Percentiles rank a stretch among this genome's conserved stretches.
Evolutionary conservation across 2,329 filamentous ascomycete species (phyloP).

Genomic region (Diaporthe sp.): DNA sequence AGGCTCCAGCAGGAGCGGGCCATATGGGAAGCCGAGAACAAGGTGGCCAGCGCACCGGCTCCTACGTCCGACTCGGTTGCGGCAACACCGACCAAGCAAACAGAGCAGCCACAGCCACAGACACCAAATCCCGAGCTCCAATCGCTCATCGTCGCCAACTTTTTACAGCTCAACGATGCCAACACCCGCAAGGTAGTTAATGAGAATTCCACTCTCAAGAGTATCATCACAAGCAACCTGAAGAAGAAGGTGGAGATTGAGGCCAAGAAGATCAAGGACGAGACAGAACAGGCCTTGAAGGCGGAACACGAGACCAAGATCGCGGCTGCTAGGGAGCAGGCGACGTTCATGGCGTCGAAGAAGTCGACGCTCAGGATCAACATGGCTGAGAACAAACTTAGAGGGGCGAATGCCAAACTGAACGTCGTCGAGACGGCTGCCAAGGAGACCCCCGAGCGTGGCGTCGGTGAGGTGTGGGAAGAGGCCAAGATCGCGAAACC

Average conservation of each 20-base stretch:
- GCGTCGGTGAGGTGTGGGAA: conserved; percentile 90
- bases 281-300: conserved; percentile 63
- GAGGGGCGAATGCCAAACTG: conserved; percentile 77
- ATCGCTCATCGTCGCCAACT: conserved; percentile 53
- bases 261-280: conserved; percentile 71
- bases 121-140: conserved; percentile 54
- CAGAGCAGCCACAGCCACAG: conserved; percentile 48
- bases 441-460: conserved; percentile 85
- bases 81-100: conserved; percentile 57
- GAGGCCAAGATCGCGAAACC: conserved; percentile 79
- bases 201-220: conserved; percentile 70
- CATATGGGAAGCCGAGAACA: conserved; percentile 71
- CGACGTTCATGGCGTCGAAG: conserved; percentile 80
- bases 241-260: conserved; percentile 79
- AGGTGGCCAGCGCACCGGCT: conserved; percentile 41
- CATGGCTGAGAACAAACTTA: conserved; percentile 80
- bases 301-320: conserved; percentile 68
- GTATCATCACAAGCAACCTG: conserved; percentile 72
- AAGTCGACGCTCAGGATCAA: conserved; percentile 82
- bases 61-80: conserved; percentile 39
- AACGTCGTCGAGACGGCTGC: conserved; percentile 85
- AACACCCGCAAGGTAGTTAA: conserved; percentile 70
- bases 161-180: conserved; percentile 66
- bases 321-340: conserved; percentile 70
- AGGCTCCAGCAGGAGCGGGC: conserved; percentile 74